Evolutionary conservation across 169 alveolate species (phyloP).

Genomic region (Fabrea salina): DNA sequence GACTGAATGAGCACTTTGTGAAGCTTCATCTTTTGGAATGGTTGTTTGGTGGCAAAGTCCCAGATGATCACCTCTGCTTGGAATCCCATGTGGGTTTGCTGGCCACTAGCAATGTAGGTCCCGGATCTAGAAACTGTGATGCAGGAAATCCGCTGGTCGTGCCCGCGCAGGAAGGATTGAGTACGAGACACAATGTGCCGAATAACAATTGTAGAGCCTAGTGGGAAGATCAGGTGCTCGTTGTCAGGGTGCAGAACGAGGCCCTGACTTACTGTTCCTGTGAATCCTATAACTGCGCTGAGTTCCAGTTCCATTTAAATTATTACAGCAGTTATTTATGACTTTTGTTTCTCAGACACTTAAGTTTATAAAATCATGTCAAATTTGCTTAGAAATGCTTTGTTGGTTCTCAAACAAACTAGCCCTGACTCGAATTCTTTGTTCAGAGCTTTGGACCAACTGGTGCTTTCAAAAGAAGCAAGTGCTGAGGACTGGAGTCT

Average conservation of each 20-base stretch:
- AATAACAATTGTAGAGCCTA: constrained; percentile 84
- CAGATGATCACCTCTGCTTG: constrained; percentile 88
- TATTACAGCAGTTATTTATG: too few relatives aligned
- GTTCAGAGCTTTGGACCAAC: too few relatives aligned
- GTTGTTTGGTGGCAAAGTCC: constrained; percentile 77
- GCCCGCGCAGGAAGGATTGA: constrained; percentile 88
- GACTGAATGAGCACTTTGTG: constrained; percentile 72
- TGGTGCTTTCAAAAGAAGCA: too few relatives aligned
- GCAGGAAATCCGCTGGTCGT: constrained; percentile 79
- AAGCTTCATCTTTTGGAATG: constrained; percentile 74
- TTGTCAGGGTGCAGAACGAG: constrained; percentile 88
- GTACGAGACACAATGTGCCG: constrained; percentile 82
- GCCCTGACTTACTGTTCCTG: constrained; percentile 82
- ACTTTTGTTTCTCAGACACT: too few relatives aligned
- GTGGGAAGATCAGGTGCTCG: constrained; percentile 85
- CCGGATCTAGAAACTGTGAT: constrained; percentile 82
- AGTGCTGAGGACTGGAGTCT: too few relatives aligned
- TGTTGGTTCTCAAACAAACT: too few relatives aligned
- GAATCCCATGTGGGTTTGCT: constrained; percentile 89
- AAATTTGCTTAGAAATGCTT: too few relatives aligned
- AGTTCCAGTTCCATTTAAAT: constrained; percentile 75
- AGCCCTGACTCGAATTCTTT: too few relatives aligned
- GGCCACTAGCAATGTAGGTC: constrained; percentile 88
- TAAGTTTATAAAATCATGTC: too few relatives aligned
- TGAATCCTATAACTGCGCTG: constrained; percentile 84